Evolutionary conservation across 352 stramenopile genomes (phyloP).

Genomic region (Globisporangium barbulae): DNA sequence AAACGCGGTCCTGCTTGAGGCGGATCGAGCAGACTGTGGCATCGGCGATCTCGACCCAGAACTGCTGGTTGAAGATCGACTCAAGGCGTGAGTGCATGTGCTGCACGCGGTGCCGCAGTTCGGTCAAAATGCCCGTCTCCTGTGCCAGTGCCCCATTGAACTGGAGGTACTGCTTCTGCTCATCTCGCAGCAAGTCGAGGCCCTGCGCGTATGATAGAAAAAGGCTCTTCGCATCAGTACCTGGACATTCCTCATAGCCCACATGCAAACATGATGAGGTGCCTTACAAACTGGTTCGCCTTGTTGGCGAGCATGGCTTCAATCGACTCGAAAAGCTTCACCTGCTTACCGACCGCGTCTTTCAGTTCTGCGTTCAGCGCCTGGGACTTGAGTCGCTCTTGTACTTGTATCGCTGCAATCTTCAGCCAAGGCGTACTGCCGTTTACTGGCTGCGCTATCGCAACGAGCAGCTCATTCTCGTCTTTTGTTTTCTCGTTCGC

Average conservation of each 20-base stretch:
- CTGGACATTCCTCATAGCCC: too few relatives aligned
- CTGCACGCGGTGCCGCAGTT: not conserved
- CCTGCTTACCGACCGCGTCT: conserved; percentile 31
- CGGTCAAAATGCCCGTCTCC: not conserved
- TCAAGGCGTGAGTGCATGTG: not conserved
- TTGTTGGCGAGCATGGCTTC: conserved; percentile 34
- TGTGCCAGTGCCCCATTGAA: not conserved
- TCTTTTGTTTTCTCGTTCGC: not conserved
- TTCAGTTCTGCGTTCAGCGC: conserved; percentile 43
- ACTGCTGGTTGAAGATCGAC: not conserved
- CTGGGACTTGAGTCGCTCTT: conserved; percentile 32
- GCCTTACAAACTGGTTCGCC: conserved; percentile 12
- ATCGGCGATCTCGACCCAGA: conserved; percentile 1
- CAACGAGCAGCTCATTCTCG: conserved; percentile 2
- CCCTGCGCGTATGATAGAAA: not conserved
- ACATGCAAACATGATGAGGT: too few relatives aligned
- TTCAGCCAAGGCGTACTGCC: conserved; percentile 30
- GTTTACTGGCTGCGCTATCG: conserved; percentile 1
- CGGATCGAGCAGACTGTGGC: not conserved
- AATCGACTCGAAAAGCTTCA: conserved; percentile 36
- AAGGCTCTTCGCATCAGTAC: not conserved
- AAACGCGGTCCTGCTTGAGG: not conserved
- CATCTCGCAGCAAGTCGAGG: conserved; percentile 4
- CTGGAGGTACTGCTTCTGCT: conserved; percentile 5
- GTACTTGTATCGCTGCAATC: conserved; percentile 34